These are phyloP conservation scores for Papiliotrema laurentii DNA, from an alignment of 1,284 basidiomycete genomes.

Conservation along the genomic window DNA sequence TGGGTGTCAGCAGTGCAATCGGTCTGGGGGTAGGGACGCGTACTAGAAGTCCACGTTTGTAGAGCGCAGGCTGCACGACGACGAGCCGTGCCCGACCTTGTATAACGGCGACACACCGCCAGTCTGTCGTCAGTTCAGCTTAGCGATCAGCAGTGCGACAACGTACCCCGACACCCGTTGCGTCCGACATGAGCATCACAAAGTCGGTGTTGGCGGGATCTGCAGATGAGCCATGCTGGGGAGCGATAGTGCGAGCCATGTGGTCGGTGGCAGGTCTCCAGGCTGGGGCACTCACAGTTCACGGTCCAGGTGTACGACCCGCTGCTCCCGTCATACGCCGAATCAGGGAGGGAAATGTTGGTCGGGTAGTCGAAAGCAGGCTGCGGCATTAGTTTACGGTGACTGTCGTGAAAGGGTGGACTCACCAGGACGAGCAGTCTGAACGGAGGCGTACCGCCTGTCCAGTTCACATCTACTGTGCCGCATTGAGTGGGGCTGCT, in stretches of 20 bases:
- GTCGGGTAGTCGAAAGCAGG: constrained; percentile 36
- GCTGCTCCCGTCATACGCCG: constrained; percentile 14
- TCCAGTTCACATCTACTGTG: constrained; percentile 19
- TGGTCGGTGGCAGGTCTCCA: not conserved
- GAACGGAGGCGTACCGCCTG: constrained; percentile 30
- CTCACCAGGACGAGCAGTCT: constrained; percentile 30
- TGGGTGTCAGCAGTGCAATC: constrained; percentile 7
- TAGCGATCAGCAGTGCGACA: not conserved
- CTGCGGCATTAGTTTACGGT: constrained; percentile 9
- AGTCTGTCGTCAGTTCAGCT: constrained; percentile 26
- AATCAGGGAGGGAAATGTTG: constrained; percentile 28
- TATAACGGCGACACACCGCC: constrained; percentile 35
- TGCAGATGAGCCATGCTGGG: constrained; percentile 7
- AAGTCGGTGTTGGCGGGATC: constrained; percentile 28
- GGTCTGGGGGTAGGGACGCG: constrained; percentile 1
- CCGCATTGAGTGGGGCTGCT: constrained; percentile 23
- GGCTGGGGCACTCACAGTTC: constrained; percentile 28
- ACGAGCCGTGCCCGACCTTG: constrained; percentile 15
- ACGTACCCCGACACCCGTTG: constrained; percentile 36
- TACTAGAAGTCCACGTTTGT: constrained; percentile 26
- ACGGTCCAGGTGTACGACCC: constrained; percentile 28
- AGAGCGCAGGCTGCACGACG: constrained; percentile 22
- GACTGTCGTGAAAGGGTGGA: not conserved
- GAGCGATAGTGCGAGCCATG: not conserved
- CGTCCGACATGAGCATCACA: constrained; percentile 41